Evolutionary conservation across 305 asterid species (phyloP), one percentile per base, ranked within the genome.

Genomic region (Euphrasia arctica): DNA sequence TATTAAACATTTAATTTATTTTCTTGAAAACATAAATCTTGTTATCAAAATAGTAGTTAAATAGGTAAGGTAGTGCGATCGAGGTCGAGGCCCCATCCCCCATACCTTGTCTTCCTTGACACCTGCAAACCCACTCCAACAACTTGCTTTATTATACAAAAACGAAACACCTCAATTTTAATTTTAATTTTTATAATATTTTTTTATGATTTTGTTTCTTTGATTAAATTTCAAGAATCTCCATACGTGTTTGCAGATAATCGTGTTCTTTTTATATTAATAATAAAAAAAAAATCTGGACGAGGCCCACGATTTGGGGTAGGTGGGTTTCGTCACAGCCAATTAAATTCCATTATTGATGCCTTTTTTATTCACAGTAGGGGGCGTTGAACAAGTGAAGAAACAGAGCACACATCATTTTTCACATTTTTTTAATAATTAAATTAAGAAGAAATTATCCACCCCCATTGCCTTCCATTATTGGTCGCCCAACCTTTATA

Each of bases 231-330:
- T 32, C 6, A 32, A 32, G 36, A 32, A 32, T 32, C 36, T 32
- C 36, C 27, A 25, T 25, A 25, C 27, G 27, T 25, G 27, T 25
- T 25, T 25, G 15, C 58, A 52, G 59, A 54, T 25, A 54, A 25
- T 57, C 45, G 18, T 56, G 25, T 54, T 54, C 3, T 14, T 52
- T 52, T 5, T 4, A 52, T 4, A 15, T 14, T 4, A 4, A 52
- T 14, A 52, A 52, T n/a, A 1, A 4, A 18, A 18, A 54, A 54
- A 54, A 22, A 54, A 58, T 62, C 48, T 60, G 34, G 72, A 65
- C 73, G 81, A 74, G 84, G 88, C 81, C 91, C 91, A 84, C 84
- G 54, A 18, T 68, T 76, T 64, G 64, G 72, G 72, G 72, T 69
- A 10, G 80, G 81, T 82, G 84, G 86, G 85, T 75, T 82, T 82